Evolutionary conservation across 225 moss, liverwort and hornwort species (phyloP).

Genomic region (Lunularia cruciata): DNA sequence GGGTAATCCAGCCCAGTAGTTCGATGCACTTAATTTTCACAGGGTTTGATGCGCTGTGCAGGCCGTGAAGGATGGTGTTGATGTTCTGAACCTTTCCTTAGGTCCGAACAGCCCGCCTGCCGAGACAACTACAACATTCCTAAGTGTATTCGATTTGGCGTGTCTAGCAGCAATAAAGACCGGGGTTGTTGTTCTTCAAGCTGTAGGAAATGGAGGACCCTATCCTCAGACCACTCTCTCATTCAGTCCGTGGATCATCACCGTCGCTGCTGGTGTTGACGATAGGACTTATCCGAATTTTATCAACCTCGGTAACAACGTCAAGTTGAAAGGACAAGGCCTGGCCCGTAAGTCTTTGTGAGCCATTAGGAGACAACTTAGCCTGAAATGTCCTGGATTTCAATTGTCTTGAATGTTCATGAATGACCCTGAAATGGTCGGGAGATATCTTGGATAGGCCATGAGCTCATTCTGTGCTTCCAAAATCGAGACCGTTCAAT

Average conservation of each 20-base stretch:
- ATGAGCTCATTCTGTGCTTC: too few relatives aligned
- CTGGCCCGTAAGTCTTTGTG: constrained; percentile 42
- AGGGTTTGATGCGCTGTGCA: too few relatives aligned
- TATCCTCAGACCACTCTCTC: constrained; percentile 46
- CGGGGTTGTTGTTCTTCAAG: constrained; percentile 73
- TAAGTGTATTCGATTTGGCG: constrained; percentile 74
- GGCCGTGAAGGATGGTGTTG: constrained; percentile 78
- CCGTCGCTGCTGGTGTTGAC: constrained; percentile 42
- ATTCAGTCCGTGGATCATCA: constrained; percentile 53
- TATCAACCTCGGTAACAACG: constrained; percentile 42
- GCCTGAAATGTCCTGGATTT: background rate
- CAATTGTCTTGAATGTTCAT: too few relatives aligned
- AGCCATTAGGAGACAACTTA: background rate
- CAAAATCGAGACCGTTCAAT: too few relatives aligned
- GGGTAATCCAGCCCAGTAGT: too few relatives aligned
- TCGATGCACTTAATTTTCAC: too few relatives aligned
- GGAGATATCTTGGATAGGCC: too few relatives aligned
- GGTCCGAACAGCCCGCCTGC: constrained; percentile 74
- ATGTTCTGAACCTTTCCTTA: constrained; percentile 64
- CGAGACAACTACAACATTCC: constrained; percentile 54
- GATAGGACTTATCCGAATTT: constrained; percentile 49
- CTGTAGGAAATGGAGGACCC: constrained; percentile 61
- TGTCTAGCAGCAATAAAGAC: constrained; percentile 70
- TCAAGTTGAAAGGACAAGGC: constrained; percentile 51
- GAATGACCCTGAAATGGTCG: too few relatives aligned